Base-by-base conservation (phyloP, 257 asterid genomes). In the Nemophila menziesii region DNA sequence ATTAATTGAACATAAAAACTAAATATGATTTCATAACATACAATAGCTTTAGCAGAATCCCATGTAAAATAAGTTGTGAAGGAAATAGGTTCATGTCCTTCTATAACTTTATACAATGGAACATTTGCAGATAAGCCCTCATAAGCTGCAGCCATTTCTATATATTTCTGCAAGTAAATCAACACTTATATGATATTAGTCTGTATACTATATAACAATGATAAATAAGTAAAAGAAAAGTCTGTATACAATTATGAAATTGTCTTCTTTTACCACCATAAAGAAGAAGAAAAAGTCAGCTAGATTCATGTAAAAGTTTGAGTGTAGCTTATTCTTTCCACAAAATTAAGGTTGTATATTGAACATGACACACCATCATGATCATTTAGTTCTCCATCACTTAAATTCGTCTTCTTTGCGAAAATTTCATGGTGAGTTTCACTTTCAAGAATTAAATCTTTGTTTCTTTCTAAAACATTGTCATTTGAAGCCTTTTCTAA, bases 61-160 rank as follows among this genome's bases (percentile, higher is more conserved):
- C 98, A 90, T 5, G 83, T 78, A 66, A 90, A 90, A 61, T 55
- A 79, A 41, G 89, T 56, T 37, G 98, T 90, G 75, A 85, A 90
- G 85, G 85, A 81, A 83, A 80, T 60, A 16, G 98, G 98, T 68
- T 90, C 98, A 39, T 76, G 76, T 73, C 96, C 98, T 79, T 90
- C 98, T 0, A 82, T 64, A 48, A 90, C 65, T 74, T 65, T 79
- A 69, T 85, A 85, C 46, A 90, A 62, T 24, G 98, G 96, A 51
- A 90, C 89, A 58, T 67, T 58, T 39, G 70, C 79, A 58, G 94
- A 69, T 63, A 90, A 62, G 22, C 98, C 98, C 13, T 85, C 98
- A 73, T 76, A 61, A 27, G 96, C 73, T 57, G 87, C 69, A 66
- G 93, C 94, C 92, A 81, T 42, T 65, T 85, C 93, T 5, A 85